Conservation (phyloP, 78 protist genomes). For the Dictyostelium discoideum region dicty_2.7 NC_007090.3:1415501-1416000, state of each 20-base stretch:
- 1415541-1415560: background rate
- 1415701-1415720: background rate
- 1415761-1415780: background rate
- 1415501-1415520: background rate
- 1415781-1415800: background rate
- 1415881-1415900: background rate
- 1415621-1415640: background rate
- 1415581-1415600: background rate
- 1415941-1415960: background rate
- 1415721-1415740: background rate
- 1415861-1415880: background rate
- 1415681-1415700: background rate
- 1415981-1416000: background rate
- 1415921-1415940: background rate
- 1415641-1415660: background rate
- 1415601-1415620: slow-evolving; percentile 1
- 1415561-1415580: background rate
- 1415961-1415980: background rate
- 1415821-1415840: background rate
- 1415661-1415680: background rate
- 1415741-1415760: background rate
- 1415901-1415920: background rate
- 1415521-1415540: background rate
- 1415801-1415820: background rate
- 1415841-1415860: background rate